A percentile compares a stretch with the other conserved stretches of the same genome.
These are phyloP conservation scores for Laburnicola sp. DNA, from an alignment of 2,329 filamentous ascomycete species.

Conservation along the genomic window DNA sequence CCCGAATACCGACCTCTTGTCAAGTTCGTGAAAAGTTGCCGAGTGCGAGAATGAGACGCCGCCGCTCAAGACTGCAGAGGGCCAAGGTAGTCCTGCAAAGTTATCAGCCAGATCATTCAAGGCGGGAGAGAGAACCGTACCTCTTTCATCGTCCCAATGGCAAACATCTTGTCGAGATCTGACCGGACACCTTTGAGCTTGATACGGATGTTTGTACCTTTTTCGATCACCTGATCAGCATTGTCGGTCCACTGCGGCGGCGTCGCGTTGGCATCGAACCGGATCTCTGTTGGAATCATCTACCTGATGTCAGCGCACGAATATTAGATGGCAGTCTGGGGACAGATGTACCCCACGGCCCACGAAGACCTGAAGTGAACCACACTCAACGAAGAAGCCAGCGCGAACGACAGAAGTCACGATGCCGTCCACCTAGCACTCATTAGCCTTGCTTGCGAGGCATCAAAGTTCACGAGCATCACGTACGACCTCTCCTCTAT, in stretches of 20 bases:
- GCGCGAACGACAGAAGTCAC: slow-evolving; percentile 89
- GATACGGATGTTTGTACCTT: slow-evolving; percentile 87
- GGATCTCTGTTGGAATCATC: slow-evolving; percentile 90
- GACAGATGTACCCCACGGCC: slow-evolving; percentile 71
- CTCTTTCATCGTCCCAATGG: slow-evolving; percentile 95
- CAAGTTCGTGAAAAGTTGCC: background rate
- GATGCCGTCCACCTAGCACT: slow-evolving; percentile 81
- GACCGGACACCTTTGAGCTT: slow-evolving; percentile 93
- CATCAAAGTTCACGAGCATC: slow-evolving; percentile 2
- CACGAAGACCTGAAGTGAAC: slow-evolving; percentile 77
- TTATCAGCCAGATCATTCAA: slow-evolving; percentile 16
- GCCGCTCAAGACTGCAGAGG: slow-evolving; percentile 35
- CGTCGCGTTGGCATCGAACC: slow-evolving; percentile 92
- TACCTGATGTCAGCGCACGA: slow-evolving; percentile 45
- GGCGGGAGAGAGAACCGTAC: slow-evolving; percentile 32
- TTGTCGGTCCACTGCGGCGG: slow-evolving; percentile 97
- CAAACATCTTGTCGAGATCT: slow-evolving; percentile 93
- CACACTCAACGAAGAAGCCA: slow-evolving; percentile 86
- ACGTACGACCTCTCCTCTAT: slow-evolving; percentile 95
- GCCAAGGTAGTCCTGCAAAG: slow-evolving; percentile 46
- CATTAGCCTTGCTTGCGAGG: slow-evolving; percentile 26
- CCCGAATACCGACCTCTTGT: background rate
- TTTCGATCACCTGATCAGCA: slow-evolving; percentile 89
- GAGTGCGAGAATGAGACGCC: slow-evolving; percentile 8
- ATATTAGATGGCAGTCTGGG: slow-evolving; percentile 15